Evolutionary conservation across 2,329 filamentous ascomycete species (phyloP).

Genomic region (Ophiosphaerella narmari): DNA sequence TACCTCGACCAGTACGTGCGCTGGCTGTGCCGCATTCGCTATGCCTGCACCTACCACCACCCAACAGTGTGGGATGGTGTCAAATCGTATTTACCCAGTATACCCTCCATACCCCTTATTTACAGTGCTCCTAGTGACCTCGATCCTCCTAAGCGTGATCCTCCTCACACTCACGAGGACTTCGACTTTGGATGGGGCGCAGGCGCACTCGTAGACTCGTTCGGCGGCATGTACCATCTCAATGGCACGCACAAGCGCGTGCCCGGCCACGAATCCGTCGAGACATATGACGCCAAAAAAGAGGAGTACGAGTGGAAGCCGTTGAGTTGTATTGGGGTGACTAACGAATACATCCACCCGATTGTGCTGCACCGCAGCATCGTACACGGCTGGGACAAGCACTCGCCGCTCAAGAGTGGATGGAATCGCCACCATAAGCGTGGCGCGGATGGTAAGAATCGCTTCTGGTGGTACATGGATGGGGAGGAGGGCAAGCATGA

Average conservation of each 20-base stretch:
- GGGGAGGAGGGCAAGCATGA: constrained; percentile 13
- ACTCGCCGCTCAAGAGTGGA: constrained; percentile 23
- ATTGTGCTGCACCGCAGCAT: constrained; percentile 35
- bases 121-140: constrained; percentile 23
- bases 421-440: constrained; percentile 28
- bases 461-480: constrained; percentile 37
- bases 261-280: constrained; percentile 51
- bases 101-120: constrained; percentile 29
- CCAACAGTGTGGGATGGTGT: constrained; percentile 14
- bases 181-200: constrained; percentile 55
- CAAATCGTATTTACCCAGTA: constrained; percentile 14
- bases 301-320: constrained; percentile 44
- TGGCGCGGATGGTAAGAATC: constrained; percentile 17
- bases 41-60: constrained; percentile 39
- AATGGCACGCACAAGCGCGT: constrained; percentile 50
- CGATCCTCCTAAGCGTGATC: constrained; percentile 18
- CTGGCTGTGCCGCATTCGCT: constrained; percentile 37
- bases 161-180: constrained; percentile 41
- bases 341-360: constrained; percentile 58
- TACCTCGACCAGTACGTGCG: constrained; percentile 48
- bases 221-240: constrained; percentile 48
- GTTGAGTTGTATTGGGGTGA: constrained; percentile 47
- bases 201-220: constrained; percentile 49
- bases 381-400: constrained; percentile 27
- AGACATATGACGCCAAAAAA: constrained; percentile 33